A percentile compares a stretch with the other conserved stretches of the same genome.
Conservation (phyloP, 805 yeast genomes). For the Candida awuae region DNA sequence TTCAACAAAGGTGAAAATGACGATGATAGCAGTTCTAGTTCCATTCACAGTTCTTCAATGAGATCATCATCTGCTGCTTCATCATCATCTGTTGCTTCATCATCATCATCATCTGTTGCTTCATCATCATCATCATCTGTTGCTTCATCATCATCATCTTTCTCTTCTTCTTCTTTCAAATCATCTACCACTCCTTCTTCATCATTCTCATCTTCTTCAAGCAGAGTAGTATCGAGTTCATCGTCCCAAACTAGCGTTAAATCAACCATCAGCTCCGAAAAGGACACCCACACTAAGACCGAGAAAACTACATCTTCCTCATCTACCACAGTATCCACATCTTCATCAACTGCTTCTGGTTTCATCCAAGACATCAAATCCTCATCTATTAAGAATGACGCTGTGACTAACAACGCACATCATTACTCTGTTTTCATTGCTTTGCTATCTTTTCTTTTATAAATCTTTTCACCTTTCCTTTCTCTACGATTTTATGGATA, state of each 20-base stretch:
- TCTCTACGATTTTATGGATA: too few species aligned
- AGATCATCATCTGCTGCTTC: background rate
- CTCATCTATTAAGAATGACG: background rate
- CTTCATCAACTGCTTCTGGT: slow-evolving; percentile 2
- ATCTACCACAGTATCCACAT: background rate
- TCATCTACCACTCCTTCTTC: background rate
- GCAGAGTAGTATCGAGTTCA: too few species aligned
- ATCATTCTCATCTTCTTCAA: background rate
- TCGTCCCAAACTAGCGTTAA: too few species aligned
- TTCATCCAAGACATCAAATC: slow-evolving; percentile 4
- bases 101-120: slow-evolving; percentile 2
- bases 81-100: slow-evolving; percentile 1
- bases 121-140: slow-evolving; percentile 1
- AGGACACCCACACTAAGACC: background rate
- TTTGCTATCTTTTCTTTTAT: too few species aligned
- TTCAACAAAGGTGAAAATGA: slow-evolving; percentile 42
- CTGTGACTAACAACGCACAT: background rate
- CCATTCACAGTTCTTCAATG: slow-evolving; percentile 1
- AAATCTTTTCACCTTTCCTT: too few species aligned
- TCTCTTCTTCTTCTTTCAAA: background rate
- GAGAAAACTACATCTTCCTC: background rate
- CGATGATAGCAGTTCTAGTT: slow-evolving; percentile 21
- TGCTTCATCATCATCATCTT: slow-evolving; percentile 1
- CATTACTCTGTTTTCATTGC: background rate
- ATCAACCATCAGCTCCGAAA: background rate